Evolutionary conservation across 306 rosid species (phyloP), one percentile per base, ranked within the genome.

Genomic region (Acacia acuminata): DNA sequence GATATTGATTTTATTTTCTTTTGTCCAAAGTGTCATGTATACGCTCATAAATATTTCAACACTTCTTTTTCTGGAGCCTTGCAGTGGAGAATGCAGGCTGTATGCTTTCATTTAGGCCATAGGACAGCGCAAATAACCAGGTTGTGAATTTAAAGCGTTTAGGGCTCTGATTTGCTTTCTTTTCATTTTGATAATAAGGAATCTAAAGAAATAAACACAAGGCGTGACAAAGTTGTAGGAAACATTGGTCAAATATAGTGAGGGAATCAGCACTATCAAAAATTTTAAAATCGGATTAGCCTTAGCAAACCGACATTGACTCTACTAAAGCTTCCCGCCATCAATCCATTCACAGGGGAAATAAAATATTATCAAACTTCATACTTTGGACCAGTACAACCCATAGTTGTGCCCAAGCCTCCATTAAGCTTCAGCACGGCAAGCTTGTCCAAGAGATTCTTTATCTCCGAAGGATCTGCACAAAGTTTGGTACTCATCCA

Each of bases 341-440:
- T 64, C 72, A 22, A 69, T 70, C 16, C 60, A 81, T 58, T 30
- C n/a, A 47, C 61, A 9, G 27, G 10, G 36, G 14, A n/a, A 19
- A 5, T 3, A 76, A 24, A 19, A 42, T 43, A 44, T 71, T n/a
- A 61, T 45, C 27, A 63, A 44, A 44, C 8, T 71, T 15, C 58
- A 24, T 93, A 96, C 99, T 94, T 96, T 71, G 99, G 98, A 83
- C 96, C 98, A 42, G 97, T 93, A 56, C 98, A 96, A 30, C 99
- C 99, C 99, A 96, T 96, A 4, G 98, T 92, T 77, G 98, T 94
- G 71, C 99, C 99, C 66, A 94, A 79, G 77, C 99, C 99, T 88
- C 99, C 99, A 84, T 96, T 96, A 77, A 96, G 98, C 94, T 96
- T 96, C 77, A 96, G 84, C 85, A 93, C 99, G 32, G 89, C 99